A percentile compares a stretch with the other conserved stretches of the same genome.
phyloP scores from a whole-genome alignment of 495 filamentous ascomycete species.

The Bacidia gigantensis region DNA sequence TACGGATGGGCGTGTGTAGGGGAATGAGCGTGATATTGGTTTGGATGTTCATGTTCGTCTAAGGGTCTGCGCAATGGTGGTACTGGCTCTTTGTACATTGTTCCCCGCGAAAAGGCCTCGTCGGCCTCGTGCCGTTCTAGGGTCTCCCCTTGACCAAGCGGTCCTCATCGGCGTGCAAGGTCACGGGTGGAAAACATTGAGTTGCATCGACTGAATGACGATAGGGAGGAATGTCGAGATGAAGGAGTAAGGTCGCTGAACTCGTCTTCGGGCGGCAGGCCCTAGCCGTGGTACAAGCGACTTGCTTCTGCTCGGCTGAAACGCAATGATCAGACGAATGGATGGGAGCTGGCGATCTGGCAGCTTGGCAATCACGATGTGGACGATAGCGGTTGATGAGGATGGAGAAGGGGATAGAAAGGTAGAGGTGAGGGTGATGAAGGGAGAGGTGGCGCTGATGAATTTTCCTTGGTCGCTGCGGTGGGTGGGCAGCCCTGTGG shows the following conservation, averaged over 20 bases:
- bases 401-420: neutral
- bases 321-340: neutral
- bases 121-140: neutral
- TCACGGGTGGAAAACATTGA: neutral
- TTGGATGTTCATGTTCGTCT: constrained; percentile 22
- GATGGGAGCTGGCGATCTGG: neutral
- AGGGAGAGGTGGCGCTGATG: neutral
- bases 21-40: constrained; percentile 17
- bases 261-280: neutral
- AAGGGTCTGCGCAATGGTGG: constrained; percentile 17
- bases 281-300: neutral
- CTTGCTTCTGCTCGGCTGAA: neutral
- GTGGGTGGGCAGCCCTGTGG: neutral
- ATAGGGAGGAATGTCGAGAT: neutral
- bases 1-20: constrained; percentile 15
- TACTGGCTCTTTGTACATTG: constrained; percentile 1
- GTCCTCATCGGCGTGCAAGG: neutral
- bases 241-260: neutral
- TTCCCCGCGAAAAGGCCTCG: neutral
- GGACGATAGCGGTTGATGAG: neutral
- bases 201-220: neutral
- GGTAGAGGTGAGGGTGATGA: constrained; percentile 3
- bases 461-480: neutral
- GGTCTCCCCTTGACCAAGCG: neutral
- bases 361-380: neutral